These are phyloP conservation scores for Fusarium nanum DNA, from an alignment of 2,329 filamentous ascomycete species.

Conservation along the genomic window DNA sequence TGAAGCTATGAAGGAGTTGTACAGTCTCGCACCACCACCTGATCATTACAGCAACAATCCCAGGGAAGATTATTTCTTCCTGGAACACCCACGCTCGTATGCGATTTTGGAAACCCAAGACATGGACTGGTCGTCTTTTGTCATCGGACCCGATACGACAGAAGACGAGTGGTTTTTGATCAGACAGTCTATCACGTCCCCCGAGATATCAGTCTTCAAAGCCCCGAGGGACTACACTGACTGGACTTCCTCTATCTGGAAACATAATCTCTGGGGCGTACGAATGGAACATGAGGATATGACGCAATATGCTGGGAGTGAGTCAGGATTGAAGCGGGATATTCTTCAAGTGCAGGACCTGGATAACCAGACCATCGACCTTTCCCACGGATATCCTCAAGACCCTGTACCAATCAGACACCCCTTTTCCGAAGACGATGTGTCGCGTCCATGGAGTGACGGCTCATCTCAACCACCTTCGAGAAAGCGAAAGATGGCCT, in stretches of 20 bases:
- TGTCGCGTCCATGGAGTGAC: background rate
- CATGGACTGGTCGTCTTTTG: constrained; percentile 23
- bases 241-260: constrained; percentile 34
- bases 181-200: constrained; percentile 36
- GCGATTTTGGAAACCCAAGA: background rate
- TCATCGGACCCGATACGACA: constrained; percentile 30
- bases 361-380: background rate
- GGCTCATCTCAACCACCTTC: background rate
- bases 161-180: constrained; percentile 43
- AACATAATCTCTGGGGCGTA: constrained; percentile 42
- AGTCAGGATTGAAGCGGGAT: background rate
- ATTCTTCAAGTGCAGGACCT: background rate
- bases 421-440: background rate
- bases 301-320: background rate
- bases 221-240: background rate
- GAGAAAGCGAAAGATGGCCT: background rate
- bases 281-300: background rate
- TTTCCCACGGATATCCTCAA: background rate
- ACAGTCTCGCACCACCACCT: background rate
- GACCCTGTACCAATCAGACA: background rate
- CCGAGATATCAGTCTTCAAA: constrained; percentile 15
- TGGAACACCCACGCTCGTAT: constrained; percentile 23
- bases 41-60: background rate
- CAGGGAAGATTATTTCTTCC: constrained; percentile 14
- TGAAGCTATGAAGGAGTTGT: background rate